Base-by-base conservation (phyloP, 139 green algal species). In the Closterium sp. region DNA sequence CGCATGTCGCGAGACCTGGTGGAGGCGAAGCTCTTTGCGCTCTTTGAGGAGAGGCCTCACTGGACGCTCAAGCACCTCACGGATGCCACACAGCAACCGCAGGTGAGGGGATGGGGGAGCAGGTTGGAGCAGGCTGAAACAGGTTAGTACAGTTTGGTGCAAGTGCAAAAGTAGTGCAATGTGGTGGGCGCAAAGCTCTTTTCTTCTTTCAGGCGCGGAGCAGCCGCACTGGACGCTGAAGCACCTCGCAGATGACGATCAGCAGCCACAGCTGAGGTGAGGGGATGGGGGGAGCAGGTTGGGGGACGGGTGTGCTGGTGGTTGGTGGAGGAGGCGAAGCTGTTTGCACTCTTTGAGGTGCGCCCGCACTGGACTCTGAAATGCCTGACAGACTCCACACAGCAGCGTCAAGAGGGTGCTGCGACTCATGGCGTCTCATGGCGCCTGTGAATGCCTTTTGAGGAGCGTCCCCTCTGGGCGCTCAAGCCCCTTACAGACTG, bases 31-130 rank as follows among this genome's bases (percentile, higher is more conserved):
- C 12, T 93, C 1, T 93, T 93, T 32, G 66, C 23, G 32, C 90
- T 93, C 4, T 93, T 93, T 91, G 90, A 93, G 76, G 31, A 31
- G 90, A 87, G 92, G 7, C 25, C 86, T 16, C 34, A 93, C 34
- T 93, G 90, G 90, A 35, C n/a, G 12, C 33, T 93, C n/a, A 93
- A 91, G 86, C 90, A 93, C 25, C 90, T 93, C 25, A 91, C 28
- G n/a, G 86, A 93, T 8, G 86, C 85, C 6, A 93, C 90, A 7
- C 32, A 93, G 43, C 90, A 93, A 21, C 90, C 86, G 35, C 28
- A 34, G 90, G 86, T 91, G 32, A 12, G 38, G 3, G 16, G 3
- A 10, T 66, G 16, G 3, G 38, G 16, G 38, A 66, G 3, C 38
- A 66, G 38, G 38, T 66, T 66, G 38, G 38, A 66, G 38, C 16